Conservation (phyloP, 2,329 filamentous ascomycete species). For the Colletotrichum trifolii region DNA sequence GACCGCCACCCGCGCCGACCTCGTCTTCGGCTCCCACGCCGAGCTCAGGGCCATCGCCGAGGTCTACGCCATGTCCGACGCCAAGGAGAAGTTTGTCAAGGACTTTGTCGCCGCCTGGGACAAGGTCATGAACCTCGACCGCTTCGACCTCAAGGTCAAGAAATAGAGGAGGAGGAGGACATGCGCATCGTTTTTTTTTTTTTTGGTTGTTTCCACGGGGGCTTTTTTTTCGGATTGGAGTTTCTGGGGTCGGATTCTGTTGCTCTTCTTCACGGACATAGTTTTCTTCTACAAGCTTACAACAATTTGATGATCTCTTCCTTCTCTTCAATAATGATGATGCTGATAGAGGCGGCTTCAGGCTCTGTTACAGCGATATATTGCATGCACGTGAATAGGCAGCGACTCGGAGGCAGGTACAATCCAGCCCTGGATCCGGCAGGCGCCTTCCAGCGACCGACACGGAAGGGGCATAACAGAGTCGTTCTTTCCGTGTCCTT, state of each 20-base stretch:
- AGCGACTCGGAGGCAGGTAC: too few species aligned
- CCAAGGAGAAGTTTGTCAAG: slow-evolving; percentile 72
- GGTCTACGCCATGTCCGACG: slow-evolving; percentile 73
- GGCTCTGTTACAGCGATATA: too few species aligned
- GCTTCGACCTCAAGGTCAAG: slow-evolving; percentile 66
- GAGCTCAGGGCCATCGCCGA: slow-evolving; percentile 79
- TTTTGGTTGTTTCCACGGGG: not conserved
- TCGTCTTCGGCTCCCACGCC: slow-evolving; percentile 78
- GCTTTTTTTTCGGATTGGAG: not conserved
- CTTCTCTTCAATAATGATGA: too few species aligned
- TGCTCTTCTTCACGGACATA: slow-evolving; percentile 9
- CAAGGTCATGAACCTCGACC: slow-evolving; percentile 80
- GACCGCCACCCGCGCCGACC: slow-evolving; percentile 75
- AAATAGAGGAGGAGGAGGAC: slow-evolving; percentile 24
- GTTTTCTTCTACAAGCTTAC: not conserved
- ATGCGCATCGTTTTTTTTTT: not conserved
- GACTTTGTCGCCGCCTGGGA: slow-evolving; percentile 79
- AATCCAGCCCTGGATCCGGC: too few species aligned
- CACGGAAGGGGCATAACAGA: too few species aligned
- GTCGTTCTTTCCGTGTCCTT: not conserved
- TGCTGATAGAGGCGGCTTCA: too few species aligned
- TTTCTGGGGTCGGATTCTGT: slow-evolving; percentile 1
- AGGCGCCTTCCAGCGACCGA: too few species aligned
- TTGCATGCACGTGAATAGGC: too few species aligned
- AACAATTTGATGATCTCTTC: too few species aligned